Base-by-base conservation (phyloP, 2,329 filamentous ascomycete genomes). In the Aspergillus sclerotialis region DNA sequence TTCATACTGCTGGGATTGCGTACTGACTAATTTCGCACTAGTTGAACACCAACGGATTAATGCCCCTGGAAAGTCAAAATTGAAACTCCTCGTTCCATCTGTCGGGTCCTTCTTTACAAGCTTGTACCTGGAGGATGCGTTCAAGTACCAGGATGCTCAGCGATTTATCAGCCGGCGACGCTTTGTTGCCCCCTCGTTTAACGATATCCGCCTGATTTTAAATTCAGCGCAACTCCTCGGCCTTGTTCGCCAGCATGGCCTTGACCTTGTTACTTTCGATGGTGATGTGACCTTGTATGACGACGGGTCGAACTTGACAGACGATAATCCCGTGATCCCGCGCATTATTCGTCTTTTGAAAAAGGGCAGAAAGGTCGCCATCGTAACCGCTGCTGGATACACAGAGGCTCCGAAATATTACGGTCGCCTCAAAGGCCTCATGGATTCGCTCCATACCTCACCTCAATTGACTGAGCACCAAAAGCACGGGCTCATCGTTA, bases 261-360 rank as follows among this genome's bases (percentile, higher is more conserved):
- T 95, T 7, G 80, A 92, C 48, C 74, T 98, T 4, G 82, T 94
- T 35, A 98, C 92, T 0, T 98, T 98, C 57, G 92, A 98, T 61
- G 92, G 92, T 62, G 92, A 98, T 63, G 88, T 98, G 32, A 98
- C 92, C 1, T 73, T 98, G 14, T 98, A 98, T 59, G 84, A 88
- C 37, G 84, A 98, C 53, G 92, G 92, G 9, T 74, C 87, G 50
- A 85, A 78, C 44, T 70, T 98, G 7, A 78, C 81, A 35, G 70
- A 80, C 0, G 71, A 76, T 11, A 94, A 84, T 56, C 84, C 87
- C 0, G 78, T 94, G 11, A 88, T 96, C 34, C 67, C 67, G 3
- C 72, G 76, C 7, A 75, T 81, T 30, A 51, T 80, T 36, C 79
- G 80, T 41, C 78, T 98, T 11, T 75, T 98, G 48, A 72, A 72